Base-by-base conservation (phyloP, 495 filamentous ascomycete species). In the Umbilicaria muhlenbergii region DNA sequence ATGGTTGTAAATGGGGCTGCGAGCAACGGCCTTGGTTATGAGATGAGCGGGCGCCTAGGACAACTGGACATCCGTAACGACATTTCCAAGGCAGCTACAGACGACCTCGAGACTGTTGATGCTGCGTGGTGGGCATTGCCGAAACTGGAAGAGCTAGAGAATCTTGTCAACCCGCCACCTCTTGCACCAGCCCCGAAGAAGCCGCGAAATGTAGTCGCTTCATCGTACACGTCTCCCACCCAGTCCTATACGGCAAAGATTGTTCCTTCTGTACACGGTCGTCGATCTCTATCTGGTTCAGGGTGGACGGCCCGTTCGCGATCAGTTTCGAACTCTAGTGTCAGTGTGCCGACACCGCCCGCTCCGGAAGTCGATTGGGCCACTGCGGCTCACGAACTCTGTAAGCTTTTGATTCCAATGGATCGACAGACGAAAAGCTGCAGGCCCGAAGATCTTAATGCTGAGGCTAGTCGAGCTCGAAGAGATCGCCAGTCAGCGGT, bases 341-440 rank as follows among this genome's bases (percentile, higher is more conserved):
- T 46, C 71, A 44, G 70, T 54, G 50, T 63, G 19, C 67, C 69
- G 10, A 65, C 73, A n/a, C 75, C 78, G 3, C 78, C 82, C 18
- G 70, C 81, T 1, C 83, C 85, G 5, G 78, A 86, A 19, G 80
- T 95, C 0, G 67, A 77, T 34, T 96, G 92, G 91, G 77, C 80
- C 1, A 74, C 78, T 34, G 86, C 86, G 12, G 69, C 86, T 0
- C 70, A 78, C 52, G 88, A 94, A 54, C 58, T 95, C 13, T 83
- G 75, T 51, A 88, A 85, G 55, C 58, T 87, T 4, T 73, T 96
- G 19, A 81, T 94, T 39, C 91, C 91, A 1, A 63, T 61, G 10
- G 64, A 76, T 49, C 69, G 84, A 10, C 73, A 83, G 57, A 84
- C 78, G 0, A 67, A 58, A 18, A 93, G 85, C 60, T 85, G 69